phyloP scores from a whole-genome alignment of 176 grass and related monocot genomes.

The Oryza glaberrima region DNA sequence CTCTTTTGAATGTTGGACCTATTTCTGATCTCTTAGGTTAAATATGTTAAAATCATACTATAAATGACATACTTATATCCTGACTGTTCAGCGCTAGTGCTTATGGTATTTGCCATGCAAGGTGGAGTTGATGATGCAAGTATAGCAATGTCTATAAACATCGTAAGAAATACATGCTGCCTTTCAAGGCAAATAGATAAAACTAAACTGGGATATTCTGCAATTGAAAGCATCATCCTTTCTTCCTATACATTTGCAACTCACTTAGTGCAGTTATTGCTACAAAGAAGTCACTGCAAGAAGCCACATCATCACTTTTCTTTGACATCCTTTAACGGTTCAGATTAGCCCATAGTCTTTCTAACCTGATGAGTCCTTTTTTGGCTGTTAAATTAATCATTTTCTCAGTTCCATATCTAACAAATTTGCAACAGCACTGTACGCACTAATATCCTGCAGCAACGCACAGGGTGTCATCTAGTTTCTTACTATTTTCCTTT shows the following conservation, averaged over 20 bases:
- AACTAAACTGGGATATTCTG: slow-evolving; percentile 9
- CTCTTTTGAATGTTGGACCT: background rate
- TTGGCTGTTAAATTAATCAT: no score
- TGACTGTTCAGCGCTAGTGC: slow-evolving; percentile 7
- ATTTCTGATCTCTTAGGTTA: background rate
- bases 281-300: no score
- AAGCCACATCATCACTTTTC: no score
- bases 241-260: no score
- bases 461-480: no score
- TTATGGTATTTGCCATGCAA: slow-evolving; percentile 9
- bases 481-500: background rate
- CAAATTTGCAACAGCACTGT: no score
- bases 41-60: background rate
- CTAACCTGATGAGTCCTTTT: no score
- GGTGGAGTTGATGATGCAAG: slow-evolving; percentile 23
- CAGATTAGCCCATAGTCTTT: no score
- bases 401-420: no score
- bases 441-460: no score
- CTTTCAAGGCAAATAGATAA: slow-evolving; percentile 13
- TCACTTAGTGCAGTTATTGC: no score
- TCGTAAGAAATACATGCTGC: slow-evolving; percentile 1
- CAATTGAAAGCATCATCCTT: background rate
- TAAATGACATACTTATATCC: slow-evolving; percentile 5
- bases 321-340: no score
- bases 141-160: slow-evolving; percentile 27